Evolutionary conservation across 2,329 filamentous ascomycete species (phyloP).

Genomic region (Alternaria incomplexa): DNA sequence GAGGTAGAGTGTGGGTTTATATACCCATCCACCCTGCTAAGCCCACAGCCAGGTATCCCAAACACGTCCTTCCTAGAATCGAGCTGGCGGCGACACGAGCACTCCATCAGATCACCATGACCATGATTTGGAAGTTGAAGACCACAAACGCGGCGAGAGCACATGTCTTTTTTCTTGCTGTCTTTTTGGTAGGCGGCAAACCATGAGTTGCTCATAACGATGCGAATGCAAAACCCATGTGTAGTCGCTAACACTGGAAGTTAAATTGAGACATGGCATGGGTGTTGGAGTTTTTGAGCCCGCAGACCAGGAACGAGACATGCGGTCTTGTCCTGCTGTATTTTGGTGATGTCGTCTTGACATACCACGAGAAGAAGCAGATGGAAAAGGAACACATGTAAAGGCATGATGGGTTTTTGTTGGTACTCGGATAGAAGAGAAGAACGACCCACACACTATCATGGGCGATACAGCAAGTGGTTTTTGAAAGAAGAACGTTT

Average conservation of each 20-base stretch:
- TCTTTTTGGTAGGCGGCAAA: neutral
- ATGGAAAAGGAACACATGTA: too few species aligned
- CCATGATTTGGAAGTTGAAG: too few species aligned
- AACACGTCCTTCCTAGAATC: neutral
- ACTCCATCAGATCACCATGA: too few species aligned
- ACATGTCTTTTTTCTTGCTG: accelerated
- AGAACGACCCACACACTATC: too few species aligned
- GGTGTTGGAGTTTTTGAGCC: neutral
- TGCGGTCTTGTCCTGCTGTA: accelerated
- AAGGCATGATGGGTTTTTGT: too few species aligned
- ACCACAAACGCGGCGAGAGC: too few species aligned
- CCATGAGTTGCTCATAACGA: neutral
- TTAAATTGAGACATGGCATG: neutral
- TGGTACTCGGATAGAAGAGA: neutral
- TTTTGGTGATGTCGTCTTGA: neutral
- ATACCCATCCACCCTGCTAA: neutral
- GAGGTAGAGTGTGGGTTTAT: neutral
- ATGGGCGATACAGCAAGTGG: too few species aligned
- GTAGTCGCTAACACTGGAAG: neutral
- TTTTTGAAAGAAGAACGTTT: neutral
- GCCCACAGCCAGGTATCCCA: neutral
- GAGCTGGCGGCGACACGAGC: neutral
- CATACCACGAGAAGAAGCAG: neutral
- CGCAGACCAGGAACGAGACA: neutral
- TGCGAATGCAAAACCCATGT: neutral